These are phyloP conservation scores for Pelargonium myrrhifolium DNA, from an alignment of 441 rosid species.

Conservation along the genomic window DNA sequence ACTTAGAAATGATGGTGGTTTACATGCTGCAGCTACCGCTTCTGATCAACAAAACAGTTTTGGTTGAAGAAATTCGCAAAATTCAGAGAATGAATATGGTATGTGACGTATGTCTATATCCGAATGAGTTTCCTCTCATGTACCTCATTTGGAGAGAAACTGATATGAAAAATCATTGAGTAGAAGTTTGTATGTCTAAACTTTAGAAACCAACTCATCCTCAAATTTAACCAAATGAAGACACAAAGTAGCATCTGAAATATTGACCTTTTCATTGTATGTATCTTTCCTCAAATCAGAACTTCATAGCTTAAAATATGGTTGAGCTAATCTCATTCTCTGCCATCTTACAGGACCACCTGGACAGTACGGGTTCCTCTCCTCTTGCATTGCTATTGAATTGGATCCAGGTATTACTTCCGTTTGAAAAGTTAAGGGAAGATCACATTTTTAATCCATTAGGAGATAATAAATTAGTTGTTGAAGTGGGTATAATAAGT, in stretches of 20 bases:
- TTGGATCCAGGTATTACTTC: slow-evolving; percentile 73
- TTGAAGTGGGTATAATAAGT: too few species aligned
- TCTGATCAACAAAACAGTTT: slow-evolving; percentile 42
- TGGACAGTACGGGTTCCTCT: slow-evolving; percentile 26
- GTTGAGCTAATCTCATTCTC: slow-evolving; percentile 7
- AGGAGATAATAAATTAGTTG: too few species aligned
- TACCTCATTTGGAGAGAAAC: background rate
- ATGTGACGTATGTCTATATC: slow-evolving; percentile 21
- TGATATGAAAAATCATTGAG: background rate
- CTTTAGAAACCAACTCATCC: background rate
- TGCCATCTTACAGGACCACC: slow-evolving; percentile 32
- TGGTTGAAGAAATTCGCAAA: slow-evolving; percentile 53
- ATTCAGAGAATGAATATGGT: slow-evolving; percentile 45
- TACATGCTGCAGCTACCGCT: slow-evolving; percentile 61
- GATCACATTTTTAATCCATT: too few species aligned
- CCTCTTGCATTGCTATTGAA: slow-evolving; percentile 57
- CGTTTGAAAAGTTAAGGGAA: background rate
- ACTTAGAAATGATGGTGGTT: slow-evolving; percentile 1
- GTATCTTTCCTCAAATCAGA: background rate
- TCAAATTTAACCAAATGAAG: background rate
- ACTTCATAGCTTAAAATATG: background rate
- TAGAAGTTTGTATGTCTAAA: background rate
- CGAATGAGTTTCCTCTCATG: slow-evolving; percentile 4
- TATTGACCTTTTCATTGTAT: background rate
- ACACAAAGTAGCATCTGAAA: background rate